Percentiles rank a stretch among this genome's conserved stretches.
Evolutionary conservation across 441 rosid genomes (phyloP).

Genomic region (Erodium chrysanthum): DNA sequence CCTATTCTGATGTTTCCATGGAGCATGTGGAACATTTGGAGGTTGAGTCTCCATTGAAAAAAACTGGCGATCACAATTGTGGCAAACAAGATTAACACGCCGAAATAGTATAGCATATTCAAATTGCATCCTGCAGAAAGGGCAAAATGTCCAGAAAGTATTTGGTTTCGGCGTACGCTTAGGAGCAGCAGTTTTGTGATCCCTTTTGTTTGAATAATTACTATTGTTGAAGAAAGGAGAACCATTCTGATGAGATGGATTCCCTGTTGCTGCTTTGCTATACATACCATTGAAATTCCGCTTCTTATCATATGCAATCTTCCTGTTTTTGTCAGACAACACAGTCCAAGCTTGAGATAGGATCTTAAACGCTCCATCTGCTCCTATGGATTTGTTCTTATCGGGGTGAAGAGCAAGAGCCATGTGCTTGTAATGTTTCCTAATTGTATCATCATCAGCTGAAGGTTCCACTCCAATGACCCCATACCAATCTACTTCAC

Average conservation of each 20-base stretch:
- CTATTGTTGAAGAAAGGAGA: conserved; percentile 12
- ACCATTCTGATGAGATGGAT: conserved; percentile 28
- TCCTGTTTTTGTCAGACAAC: conserved; percentile 40
- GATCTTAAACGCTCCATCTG: conserved; percentile 45
- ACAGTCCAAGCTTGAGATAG: conserved; percentile 43
- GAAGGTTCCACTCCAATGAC: conserved; percentile 41
- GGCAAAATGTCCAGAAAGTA: conserved; percentile 55
- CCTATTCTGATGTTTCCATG: too few species aligned
- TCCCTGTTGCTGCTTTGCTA: conserved; percentile 13
- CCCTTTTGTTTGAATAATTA: too few species aligned
- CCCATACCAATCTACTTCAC: conserved; percentile 36
- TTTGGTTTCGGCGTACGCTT: neutral
- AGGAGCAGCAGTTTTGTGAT: too few species aligned
- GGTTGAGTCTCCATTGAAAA: conserved; percentile 35
- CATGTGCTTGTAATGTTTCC: conserved; percentile 34
- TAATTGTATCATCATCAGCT: conserved; percentile 43
- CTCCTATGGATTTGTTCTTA: conserved; percentile 40
- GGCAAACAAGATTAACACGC: conserved; percentile 32
- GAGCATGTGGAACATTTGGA: conserved; percentile 8
- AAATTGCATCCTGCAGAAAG: conserved; percentile 33
- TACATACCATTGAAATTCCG: conserved; percentile 9
- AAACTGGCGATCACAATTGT: conserved; percentile 33
- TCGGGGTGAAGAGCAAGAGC: conserved; percentile 51
- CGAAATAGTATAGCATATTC: conserved; percentile 35
- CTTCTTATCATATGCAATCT: conserved; percentile 40